These are phyloP conservation scores for Gentiana dahurica DNA, from an alignment of 257 asterid genomes.

Conservation along the genomic window DNA sequence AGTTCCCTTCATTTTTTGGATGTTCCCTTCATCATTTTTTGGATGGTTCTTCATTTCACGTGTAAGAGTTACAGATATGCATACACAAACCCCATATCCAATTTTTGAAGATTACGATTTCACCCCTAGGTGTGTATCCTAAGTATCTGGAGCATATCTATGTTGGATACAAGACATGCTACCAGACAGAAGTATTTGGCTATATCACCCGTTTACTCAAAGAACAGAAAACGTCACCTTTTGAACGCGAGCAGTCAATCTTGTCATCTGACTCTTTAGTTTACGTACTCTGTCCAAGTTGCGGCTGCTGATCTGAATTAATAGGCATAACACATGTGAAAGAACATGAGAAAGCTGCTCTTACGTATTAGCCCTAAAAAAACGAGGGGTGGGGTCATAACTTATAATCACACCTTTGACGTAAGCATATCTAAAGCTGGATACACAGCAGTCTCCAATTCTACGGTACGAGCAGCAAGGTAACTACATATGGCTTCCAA, in stretches of 20 bases:
- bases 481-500: slow-evolving; percentile 88
- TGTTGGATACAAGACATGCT: too few relatives aligned
- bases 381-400: too few relatives aligned
- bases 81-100: too few relatives aligned
- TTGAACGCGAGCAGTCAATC: slow-evolving; percentile 93
- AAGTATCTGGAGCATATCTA: too few relatives aligned
- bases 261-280: slow-evolving; percentile 88
- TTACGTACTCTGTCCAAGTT: slow-evolving; percentile 85
- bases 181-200: too few relatives aligned
- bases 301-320: slow-evolving; percentile 74
- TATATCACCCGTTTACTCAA: not conserved
- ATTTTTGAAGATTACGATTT: too few relatives aligned
- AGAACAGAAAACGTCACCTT: slow-evolving; percentile 36
- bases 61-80: too few relatives aligned
- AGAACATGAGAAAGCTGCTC: not conserved
- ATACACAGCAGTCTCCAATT: slow-evolving; percentile 83
- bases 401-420: slow-evolving; percentile 47
- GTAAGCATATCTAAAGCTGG: slow-evolving; percentile 93
- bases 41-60: too few relatives aligned
- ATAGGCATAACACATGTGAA: not conserved
- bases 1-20: too few relatives aligned
- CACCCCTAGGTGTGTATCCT: too few relatives aligned
- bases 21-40: too few relatives aligned
- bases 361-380: not conserved
- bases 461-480: slow-evolving; percentile 71